phyloP scores from a whole-genome alignment of 2,329 filamentous ascomycete genomes.

The Colletotrichum sp. region DNA sequence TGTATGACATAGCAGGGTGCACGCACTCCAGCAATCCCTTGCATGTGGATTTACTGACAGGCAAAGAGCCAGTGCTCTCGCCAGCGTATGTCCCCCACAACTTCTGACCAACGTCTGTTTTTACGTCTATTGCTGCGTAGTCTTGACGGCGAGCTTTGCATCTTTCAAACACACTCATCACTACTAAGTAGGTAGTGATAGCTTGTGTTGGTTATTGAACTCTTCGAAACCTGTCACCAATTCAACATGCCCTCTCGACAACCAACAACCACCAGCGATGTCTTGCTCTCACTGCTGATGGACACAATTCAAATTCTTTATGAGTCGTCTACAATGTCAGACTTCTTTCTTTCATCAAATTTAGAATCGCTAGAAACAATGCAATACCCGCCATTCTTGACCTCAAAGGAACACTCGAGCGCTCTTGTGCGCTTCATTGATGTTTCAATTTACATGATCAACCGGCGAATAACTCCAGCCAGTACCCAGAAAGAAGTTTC shows the following conservation, averaged over 20 bases:
- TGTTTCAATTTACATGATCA: accelerated
- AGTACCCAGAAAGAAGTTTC: not conserved
- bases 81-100: not conserved
- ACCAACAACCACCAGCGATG: not conserved
- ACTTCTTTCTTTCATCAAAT: not conserved
- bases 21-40: not conserved
- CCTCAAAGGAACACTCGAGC: not conserved
- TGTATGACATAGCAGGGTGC: not conserved
- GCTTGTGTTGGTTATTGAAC: not conserved
- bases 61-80: not conserved
- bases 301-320: not conserved
- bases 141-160: not conserved
- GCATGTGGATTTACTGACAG: not conserved
- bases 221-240: not conserved
- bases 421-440: not conserved
- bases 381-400: accelerated
- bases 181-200: not conserved
- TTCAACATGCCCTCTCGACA: accelerated
- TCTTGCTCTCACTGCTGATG: not conserved
- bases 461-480: not conserved
- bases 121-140: not conserved
- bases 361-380: not conserved
- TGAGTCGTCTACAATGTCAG: accelerated
- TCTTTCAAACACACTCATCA: not conserved
- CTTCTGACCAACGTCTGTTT: not conserved